These are phyloP conservation scores for Lycium ferocissimum DNA, from an alignment of 257 asterid species.

Conservation along the genomic window DNA sequence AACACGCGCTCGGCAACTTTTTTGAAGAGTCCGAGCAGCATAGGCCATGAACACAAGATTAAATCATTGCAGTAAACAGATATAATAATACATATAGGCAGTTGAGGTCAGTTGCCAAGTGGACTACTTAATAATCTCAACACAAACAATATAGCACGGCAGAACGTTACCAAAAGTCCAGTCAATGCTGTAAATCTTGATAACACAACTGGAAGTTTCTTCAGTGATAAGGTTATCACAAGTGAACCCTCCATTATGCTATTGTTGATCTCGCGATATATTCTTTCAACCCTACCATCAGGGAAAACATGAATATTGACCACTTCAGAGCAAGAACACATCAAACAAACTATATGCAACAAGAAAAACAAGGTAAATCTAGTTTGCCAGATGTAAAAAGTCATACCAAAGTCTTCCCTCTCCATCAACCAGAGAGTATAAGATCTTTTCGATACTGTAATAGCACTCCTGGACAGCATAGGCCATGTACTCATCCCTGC, in stretches of 20 bases:
- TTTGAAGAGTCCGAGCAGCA: too few relatives aligned
- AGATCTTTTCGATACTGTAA: constrained; percentile 79
- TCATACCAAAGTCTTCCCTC: constrained; percentile 92
- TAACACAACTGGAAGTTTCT: constrained; percentile 82
- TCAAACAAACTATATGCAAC: constrained; percentile 30
- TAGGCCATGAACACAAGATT: not conserved
- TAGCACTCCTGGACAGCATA: constrained; percentile 98
- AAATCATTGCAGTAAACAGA: constrained; percentile 4
- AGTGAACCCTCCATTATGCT: constrained; percentile 85
- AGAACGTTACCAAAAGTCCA: constrained; percentile 80
- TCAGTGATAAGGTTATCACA: constrained; percentile 72
- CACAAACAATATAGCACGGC: not conserved
- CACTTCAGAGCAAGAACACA: constrained; percentile 20
- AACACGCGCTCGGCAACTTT: too few relatives aligned
- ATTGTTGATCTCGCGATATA: constrained; percentile 87
- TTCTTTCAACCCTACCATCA: constrained; percentile 86
- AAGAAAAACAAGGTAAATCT: constrained; percentile 15
- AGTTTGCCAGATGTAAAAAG: constrained; percentile 29
- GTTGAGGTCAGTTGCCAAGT: constrained; percentile 6
- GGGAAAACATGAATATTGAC: not conserved
- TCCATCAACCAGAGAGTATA: constrained; percentile 92
- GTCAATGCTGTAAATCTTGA: constrained; percentile 92
- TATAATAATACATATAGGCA: constrained; percentile 5
- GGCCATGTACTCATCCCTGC: constrained; percentile 97
- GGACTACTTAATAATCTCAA: not conserved